Conservation (phyloP, 2,329 filamentous ascomycete species). For the Podosphaera fusca region DNA sequence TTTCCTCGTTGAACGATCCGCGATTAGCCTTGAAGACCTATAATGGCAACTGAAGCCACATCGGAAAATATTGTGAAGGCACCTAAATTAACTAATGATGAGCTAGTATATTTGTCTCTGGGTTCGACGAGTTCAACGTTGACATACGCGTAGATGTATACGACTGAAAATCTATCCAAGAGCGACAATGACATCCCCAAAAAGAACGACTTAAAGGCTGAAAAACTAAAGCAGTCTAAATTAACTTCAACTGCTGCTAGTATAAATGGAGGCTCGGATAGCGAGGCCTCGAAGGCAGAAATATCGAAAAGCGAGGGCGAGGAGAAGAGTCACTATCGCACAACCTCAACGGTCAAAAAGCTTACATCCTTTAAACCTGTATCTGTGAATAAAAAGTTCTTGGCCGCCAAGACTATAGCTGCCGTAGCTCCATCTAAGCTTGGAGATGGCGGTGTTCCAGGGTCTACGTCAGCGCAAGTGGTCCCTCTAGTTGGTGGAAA, state of each 20-base stretch:
- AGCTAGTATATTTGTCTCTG: constrained; percentile 12
- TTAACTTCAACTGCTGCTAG: constrained; percentile 42
- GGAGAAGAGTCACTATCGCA: constrained; percentile 34
- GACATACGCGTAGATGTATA: constrained; percentile 13
- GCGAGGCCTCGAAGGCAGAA: constrained; percentile 40
- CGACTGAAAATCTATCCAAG: constrained; percentile 22
- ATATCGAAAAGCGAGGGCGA: constrained; percentile 29
- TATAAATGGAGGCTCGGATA: constrained; percentile 54
- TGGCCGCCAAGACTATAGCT: constrained; percentile 41
- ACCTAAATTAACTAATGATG: constrained; percentile 13
- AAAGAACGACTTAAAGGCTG: constrained; percentile 23
- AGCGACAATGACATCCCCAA: constrained; percentile 24
- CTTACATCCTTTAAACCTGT: constrained; percentile 62
- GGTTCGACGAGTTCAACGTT: constrained; percentile 1
- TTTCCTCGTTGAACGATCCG: constrained; percentile 13
- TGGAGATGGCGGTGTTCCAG: constrained; percentile 27
- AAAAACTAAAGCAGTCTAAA: constrained; percentile 33
- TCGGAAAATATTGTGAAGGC: constrained; percentile 22
- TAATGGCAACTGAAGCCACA: constrained; percentile 41
- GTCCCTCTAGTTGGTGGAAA: constrained; percentile 22
- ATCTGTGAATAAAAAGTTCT: constrained; percentile 65
- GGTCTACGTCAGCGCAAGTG: constrained; percentile 21
- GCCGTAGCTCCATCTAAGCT: constrained; percentile 24
- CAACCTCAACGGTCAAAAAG: constrained; percentile 43
- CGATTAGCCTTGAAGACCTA: constrained; percentile 24